phyloP scores from a whole-genome alignment of 31 red algal species.

The Endocladia muricata region DNA sequence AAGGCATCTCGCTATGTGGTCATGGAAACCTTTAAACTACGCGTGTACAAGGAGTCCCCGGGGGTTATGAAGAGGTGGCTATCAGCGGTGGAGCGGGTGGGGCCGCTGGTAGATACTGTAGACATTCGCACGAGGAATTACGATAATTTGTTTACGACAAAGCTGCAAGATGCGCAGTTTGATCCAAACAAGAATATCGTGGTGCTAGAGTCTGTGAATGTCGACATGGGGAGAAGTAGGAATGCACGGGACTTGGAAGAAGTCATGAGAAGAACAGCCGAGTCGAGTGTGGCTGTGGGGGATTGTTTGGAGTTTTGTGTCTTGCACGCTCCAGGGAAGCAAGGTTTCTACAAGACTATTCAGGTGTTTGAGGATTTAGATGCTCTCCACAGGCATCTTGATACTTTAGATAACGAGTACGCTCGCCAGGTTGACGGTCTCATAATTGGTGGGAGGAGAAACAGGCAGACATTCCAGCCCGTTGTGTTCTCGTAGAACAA shows the following conservation, averaged over 20 bases:
- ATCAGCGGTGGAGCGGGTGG: constrained; percentile 51
- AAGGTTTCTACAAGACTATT: constrained; percentile 60
- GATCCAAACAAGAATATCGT: constrained; percentile 57
- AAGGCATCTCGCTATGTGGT: constrained; percentile 39
- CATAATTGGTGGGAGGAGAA: constrained; percentile 19
- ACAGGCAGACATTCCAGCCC: constrained; percentile 48
- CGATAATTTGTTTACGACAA: constrained; percentile 61
- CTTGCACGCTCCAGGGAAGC: constrained; percentile 23
- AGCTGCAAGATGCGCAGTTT: constrained; percentile 51
- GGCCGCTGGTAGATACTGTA: constrained; percentile 24
- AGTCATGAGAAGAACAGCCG: constrained; percentile 29
- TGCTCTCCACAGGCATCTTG: constrained; percentile 20
- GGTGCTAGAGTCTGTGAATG: constrained; percentile 63
- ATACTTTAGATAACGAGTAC: constrained; percentile 30
- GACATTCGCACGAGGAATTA: constrained; percentile 46
- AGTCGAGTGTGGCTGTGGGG: constrained; percentile 35
- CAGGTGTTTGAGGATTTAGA: constrained; percentile 46
- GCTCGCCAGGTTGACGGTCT: constrained; percentile 12
- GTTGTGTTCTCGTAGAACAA: constrained; percentile 44
- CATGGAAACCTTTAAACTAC: constrained; percentile 43
- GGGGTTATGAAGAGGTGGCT: constrained; percentile 50
- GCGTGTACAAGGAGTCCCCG: constrained; percentile 14
- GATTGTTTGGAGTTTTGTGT: constrained; percentile 70
- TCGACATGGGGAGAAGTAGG: background rate
- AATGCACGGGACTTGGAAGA: constrained; percentile 30